Percentiles rank a stretch among this genome's conserved stretches.
phyloP scores from a whole-genome alignment of 164 flowering plant genomes.

The Tinospora cordifolia region DNA sequence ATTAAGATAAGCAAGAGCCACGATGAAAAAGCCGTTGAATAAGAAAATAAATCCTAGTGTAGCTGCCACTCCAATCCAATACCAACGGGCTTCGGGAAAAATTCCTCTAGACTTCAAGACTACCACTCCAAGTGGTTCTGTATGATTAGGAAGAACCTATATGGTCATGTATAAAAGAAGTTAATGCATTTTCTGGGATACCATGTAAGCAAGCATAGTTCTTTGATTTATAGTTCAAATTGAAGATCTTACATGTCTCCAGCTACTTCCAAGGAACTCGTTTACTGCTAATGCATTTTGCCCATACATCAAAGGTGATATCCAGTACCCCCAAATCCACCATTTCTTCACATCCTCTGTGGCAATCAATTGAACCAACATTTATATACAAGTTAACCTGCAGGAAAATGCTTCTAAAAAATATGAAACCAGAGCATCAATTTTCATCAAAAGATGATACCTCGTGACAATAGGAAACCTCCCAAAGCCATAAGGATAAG shows the following conservation, averaged over 20 bases:
- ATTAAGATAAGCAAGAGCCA: constrained; percentile 26
- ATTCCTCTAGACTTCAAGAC: constrained; percentile 20
- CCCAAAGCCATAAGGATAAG: constrained; percentile 29
- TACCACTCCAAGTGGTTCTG: constrained; percentile 20
- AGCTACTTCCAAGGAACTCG: constrained; percentile 40
- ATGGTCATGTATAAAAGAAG: not conserved
- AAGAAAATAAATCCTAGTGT: constrained; percentile 24
- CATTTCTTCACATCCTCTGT: constrained; percentile 46
- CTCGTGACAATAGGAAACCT: constrained; percentile 38
- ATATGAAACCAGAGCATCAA: not conserved
- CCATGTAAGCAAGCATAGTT: not conserved
- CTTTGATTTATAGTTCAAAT: not conserved
- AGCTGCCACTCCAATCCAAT: constrained; percentile 35
- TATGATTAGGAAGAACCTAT: constrained; percentile 11
- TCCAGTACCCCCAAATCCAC: constrained; percentile 64
- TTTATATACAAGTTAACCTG: not conserved
- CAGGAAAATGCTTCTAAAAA: not conserved
- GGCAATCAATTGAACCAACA: constrained; percentile 7
- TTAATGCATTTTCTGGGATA: not conserved
- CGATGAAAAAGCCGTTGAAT: constrained; percentile 19
- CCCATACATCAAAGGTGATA: constrained; percentile 47
- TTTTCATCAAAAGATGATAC: constrained; percentile 15
- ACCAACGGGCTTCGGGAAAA: constrained; percentile 26
- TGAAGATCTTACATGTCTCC: constrained; percentile 31
- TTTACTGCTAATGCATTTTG: constrained; percentile 42